A percentile compares a stretch with the other conserved stretches of the same genome.
phyloP scores from a whole-genome alignment of 164 flowering plant genomes.

The Litsea cubeba region DNA sequence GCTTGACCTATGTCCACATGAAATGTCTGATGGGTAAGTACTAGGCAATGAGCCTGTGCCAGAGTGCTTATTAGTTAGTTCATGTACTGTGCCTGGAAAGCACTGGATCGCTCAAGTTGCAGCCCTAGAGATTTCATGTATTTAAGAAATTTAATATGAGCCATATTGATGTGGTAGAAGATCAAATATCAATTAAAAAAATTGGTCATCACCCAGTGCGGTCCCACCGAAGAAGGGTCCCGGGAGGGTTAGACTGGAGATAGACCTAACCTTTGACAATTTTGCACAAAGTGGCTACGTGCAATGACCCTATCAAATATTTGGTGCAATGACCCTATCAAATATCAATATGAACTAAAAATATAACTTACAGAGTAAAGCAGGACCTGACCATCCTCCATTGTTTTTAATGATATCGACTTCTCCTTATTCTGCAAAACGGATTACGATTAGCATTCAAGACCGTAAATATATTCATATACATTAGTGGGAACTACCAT shows the following conservation, averaged over 20 bases:
- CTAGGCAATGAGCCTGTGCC: too few relatives aligned
- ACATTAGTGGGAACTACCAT: neutral
- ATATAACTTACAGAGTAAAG: constrained; percentile 56
- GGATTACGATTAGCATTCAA: neutral
- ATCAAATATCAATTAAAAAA: neutral
- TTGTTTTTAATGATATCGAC: constrained; percentile 73
- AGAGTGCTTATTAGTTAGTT: too few relatives aligned
- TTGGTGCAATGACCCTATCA: too few relatives aligned
- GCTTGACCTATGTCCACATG: neutral
- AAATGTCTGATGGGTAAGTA: too few relatives aligned
- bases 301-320: neutral
- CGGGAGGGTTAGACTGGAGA: too few relatives aligned
- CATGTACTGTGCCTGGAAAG: too few relatives aligned
- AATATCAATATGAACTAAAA: neutral
- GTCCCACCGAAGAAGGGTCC: too few relatives aligned
- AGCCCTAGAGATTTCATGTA: too few relatives aligned
- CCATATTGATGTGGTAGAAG: neutral
- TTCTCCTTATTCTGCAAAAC: constrained; percentile 71
- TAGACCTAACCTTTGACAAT: too few relatives aligned
- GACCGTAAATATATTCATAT: neutral
- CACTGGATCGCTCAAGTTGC: too few relatives aligned
- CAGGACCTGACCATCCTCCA: constrained; percentile 96
- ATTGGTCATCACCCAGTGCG: too few relatives aligned
- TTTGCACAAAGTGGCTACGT: too few relatives aligned
- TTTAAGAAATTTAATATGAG: neutral